Conservation (phyloP, 1,139 yeast genomes). For the Pichia sp. region DNA sequence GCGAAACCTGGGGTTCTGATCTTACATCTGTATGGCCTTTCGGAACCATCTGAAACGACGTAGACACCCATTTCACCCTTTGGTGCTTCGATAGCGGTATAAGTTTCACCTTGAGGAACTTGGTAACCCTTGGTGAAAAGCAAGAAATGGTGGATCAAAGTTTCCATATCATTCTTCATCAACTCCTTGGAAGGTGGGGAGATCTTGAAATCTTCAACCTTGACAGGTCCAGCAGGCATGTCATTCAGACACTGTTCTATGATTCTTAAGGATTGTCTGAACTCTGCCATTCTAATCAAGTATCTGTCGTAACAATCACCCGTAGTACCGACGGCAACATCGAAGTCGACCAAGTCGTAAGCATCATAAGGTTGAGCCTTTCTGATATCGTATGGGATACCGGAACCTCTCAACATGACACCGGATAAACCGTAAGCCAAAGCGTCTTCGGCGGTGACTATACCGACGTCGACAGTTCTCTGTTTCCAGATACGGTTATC, state of each 20-base stretch:
- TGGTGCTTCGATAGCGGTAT: conserved; percentile 90
- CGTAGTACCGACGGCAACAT: conserved; percentile 77
- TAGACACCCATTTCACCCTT: conserved; percentile 95
- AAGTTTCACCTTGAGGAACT: conserved; percentile 89
- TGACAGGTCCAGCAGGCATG: conserved; percentile 90
- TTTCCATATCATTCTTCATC: conserved; percentile 94
- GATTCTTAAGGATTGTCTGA: conserved; percentile 85
- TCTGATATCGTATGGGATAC: conserved; percentile 82
- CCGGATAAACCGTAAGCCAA: conserved; percentile 78
- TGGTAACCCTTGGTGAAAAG: conserved; percentile 84
- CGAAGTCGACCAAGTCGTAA: conserved; percentile 80
- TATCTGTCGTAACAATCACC: conserved; percentile 94
- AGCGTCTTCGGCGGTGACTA: conserved; percentile 82
- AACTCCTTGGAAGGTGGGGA: conserved; percentile 75
- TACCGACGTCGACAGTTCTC: conserved; percentile 78
- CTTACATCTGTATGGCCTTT: conserved; percentile 89
- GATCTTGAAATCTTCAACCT: conserved; percentile 85
- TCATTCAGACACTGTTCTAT: conserved; percentile 87
- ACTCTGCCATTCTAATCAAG: conserved; percentile 84
- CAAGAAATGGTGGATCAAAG: conserved; percentile 83
- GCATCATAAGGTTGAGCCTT: conserved; percentile 90
- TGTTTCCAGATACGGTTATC: conserved; percentile 93
- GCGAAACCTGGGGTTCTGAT: conserved; percentile 94
- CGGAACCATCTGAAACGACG: conserved; percentile 84
- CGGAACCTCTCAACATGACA: conserved; percentile 88